A percentile compares a stretch with the other conserved stretches of the same genome.
These are phyloP conservation scores for Dentipellis fragilis DNA, from an alignment of 768 basidiomycete genomes.

Conservation along the genomic window DNA sequence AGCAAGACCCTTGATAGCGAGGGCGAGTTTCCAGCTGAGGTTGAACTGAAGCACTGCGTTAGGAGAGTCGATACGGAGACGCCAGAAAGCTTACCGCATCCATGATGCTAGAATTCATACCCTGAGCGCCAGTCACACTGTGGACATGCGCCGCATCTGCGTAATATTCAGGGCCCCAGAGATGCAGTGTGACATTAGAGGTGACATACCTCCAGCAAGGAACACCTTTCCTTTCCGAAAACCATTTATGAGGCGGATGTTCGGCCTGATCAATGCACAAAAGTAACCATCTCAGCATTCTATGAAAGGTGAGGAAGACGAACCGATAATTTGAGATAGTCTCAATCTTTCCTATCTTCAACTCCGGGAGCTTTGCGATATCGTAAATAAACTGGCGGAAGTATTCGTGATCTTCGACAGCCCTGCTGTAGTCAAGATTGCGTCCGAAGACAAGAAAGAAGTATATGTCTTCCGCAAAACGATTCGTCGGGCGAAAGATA, in stretches of 20 bases:
- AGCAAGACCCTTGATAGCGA: constrained; percentile 9
- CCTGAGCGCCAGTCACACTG: neutral
- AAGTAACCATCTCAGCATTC: too few species aligned
- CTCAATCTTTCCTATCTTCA: neutral
- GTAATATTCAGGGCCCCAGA: constrained; percentile 5
- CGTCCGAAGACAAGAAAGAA: neutral
- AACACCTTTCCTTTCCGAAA: constrained; percentile 11
- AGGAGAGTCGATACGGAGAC: neutral
- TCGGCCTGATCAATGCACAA: constrained; percentile 4
- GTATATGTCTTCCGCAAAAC: neutral
- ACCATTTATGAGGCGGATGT: constrained; percentile 9
- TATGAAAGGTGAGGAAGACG: too few species aligned
- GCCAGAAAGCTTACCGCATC: neutral
- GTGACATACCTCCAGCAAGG: constrained; percentile 10
- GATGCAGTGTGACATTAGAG: neutral
- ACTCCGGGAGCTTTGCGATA: constrained; percentile 1
- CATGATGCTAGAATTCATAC: constrained; percentile 1
- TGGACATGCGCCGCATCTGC: constrained; percentile 6
- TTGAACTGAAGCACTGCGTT: constrained; percentile 2
- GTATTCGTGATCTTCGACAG: neutral
- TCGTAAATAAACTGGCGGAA: neutral
- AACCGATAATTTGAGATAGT: neutral
- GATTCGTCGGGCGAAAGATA: neutral
- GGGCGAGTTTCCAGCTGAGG: constrained; percentile 12
- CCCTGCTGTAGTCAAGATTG: neutral